phyloP scores from a whole-genome alignment of 2,329 filamentous ascomycete species.

The Cladosporium austrohemisphaericum region DNA sequence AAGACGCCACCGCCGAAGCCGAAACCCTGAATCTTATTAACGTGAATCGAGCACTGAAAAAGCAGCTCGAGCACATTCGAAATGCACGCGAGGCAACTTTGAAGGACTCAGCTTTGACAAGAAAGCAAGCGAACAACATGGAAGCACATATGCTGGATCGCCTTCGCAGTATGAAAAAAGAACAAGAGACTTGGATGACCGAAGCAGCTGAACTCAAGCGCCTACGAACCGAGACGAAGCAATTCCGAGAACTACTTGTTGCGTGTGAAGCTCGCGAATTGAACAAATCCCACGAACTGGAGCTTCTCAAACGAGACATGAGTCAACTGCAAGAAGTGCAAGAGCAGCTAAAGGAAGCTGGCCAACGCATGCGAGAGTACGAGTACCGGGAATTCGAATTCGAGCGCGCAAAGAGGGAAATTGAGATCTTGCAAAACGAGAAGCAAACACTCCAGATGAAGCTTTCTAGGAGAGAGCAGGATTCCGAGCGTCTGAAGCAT shows the following conservation, averaged over 20 bases:
- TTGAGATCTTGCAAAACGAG: constrained; percentile 56
- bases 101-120: constrained; percentile 36
- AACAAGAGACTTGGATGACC: constrained; percentile 32
- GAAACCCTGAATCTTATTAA: constrained; percentile 79
- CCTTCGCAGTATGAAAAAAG: constrained; percentile 30
- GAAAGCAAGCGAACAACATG: constrained; percentile 72
- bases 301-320: constrained; percentile 59
- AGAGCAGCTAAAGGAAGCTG: constrained; percentile 57
- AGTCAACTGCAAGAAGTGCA: constrained; percentile 59
- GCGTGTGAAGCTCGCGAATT: constrained; percentile 67
- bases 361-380: constrained; percentile 58
- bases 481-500: constrained; percentile 46
- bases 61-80: constrained; percentile 53
- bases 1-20: constrained; percentile 73
- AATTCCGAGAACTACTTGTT: constrained; percentile 60
- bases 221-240: constrained; percentile 53
- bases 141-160: constrained; percentile 45
- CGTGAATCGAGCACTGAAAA: constrained; percentile 68
- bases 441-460: constrained; percentile 58
- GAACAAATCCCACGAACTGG: constrained; percentile 59
- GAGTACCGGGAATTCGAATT: constrained; percentile 62
- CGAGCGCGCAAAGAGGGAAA: constrained; percentile 54
- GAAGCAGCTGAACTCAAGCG: constrained; percentile 64
- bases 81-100: constrained; percentile 31
- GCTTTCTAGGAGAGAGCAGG: constrained; percentile 50